Percentiles rank a stretch among this genome's conserved stretches.
Evolutionary conservation across 306 rosid genomes (phyloP).

Genomic region (Cicer cuneatum): DNA sequence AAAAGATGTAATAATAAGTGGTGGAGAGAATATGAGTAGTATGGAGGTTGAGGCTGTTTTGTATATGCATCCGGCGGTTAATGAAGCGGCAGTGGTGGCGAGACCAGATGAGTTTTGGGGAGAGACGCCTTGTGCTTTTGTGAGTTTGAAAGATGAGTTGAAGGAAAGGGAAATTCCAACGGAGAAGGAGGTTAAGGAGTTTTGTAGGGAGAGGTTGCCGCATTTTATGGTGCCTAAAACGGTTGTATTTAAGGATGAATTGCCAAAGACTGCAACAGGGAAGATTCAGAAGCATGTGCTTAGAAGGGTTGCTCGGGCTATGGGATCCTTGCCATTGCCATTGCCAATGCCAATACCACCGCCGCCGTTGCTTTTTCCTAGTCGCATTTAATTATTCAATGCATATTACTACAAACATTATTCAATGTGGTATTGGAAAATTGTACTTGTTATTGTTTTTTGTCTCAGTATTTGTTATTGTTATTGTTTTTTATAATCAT

Average conservation of each 20-base stretch:
- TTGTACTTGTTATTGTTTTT: too few species aligned
- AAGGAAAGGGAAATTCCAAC: conserved; percentile 32
- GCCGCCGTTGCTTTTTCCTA: neutral
- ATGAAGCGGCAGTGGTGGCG: conserved; percentile 76
- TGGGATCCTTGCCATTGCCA: conserved; percentile 42
- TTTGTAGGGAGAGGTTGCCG: conserved; percentile 62
- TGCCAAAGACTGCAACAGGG: conserved; percentile 69
- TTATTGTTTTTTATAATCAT: neutral
- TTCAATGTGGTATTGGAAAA: too few species aligned
- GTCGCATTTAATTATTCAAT: conserved; percentile 38
- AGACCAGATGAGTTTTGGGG: conserved; percentile 68
- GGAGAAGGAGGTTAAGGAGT: conserved; percentile 61
- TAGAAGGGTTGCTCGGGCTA: conserved; percentile 51
- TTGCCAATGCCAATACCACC: neutral
- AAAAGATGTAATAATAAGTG: conserved; percentile 71
- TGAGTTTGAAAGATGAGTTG: conserved; percentile 50
- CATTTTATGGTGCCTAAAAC: conserved; percentile 79
- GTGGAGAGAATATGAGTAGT: conserved; percentile 75
- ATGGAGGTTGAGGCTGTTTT: conserved; percentile 77
- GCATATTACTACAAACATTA: too few species aligned
- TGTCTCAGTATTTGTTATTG: too few species aligned
- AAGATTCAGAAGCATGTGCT: conserved; percentile 67
- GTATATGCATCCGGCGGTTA: conserved; percentile 52
- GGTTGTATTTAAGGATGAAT: conserved; percentile 66
- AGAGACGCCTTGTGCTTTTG: conserved; percentile 76